Evolutionary conservation across 352 stramenopile genomes (phyloP), one percentile per base, ranked within the genome.

Genomic region (Nothophytophthora sp.): DNA sequence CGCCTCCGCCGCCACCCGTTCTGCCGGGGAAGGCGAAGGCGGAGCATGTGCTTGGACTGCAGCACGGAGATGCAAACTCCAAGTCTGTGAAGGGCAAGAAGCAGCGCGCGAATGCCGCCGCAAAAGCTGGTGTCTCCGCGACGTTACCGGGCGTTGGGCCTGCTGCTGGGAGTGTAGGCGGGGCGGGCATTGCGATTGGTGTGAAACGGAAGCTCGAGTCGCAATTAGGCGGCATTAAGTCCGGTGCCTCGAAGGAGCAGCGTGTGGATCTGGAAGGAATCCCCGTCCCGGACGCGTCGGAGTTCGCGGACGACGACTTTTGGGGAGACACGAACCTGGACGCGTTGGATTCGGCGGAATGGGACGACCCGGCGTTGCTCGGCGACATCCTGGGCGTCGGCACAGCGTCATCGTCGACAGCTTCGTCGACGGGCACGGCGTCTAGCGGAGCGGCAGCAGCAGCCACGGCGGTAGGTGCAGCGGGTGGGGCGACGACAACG

Each of bases 271-370:
- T 91, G 12, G 81, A 91, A 40, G 83, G 81, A 2, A 89, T 92
- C 34, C 83, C 83, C 6, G 52, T 94, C 1, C 73, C 78, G 0
- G 81, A 92, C 22, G 64, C 79, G 29, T 78, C 76, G 0, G 82
- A 88, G 37, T 90, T 93, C 49, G 81, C 81, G 34, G 82, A 95
- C 41, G 85, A 95, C 41, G 82, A 93, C 47, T 95, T 95, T 38
- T 95, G 85, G 85, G 85, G 85, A 11, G 81, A 93, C 36, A 93
- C 85, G 8, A 93, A 95, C 55, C 58, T 95, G 39, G 85, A 93
- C 55, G 82, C 79, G 5, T 54, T 95, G 20, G 85, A 95, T 66
- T 86, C 85, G 5, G 81, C 77, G 8, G 81, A 84, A 10, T 95
- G 85, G 85, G 81, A 95, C 37, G 85, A 95, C 35, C 63, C 79